Evolutionary conservation across 176 grass and related monocot genomes (phyloP).

Genomic region (Lolium perenne): DNA sequence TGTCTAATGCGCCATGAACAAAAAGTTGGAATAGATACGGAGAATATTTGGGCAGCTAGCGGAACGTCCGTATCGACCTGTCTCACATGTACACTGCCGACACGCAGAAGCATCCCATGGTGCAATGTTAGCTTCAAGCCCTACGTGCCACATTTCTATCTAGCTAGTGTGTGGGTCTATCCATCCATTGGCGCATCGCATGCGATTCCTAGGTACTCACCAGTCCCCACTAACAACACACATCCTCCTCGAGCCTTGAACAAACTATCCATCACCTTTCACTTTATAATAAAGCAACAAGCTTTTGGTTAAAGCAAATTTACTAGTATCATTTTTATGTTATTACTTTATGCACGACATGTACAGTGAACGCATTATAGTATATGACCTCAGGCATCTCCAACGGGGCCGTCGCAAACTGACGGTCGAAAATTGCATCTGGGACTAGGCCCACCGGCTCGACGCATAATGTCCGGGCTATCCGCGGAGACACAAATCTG

Average conservation of each 20-base stretch:
- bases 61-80: constrained; percentile 31
- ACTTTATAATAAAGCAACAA: constrained; percentile 37
- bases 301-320: constrained; percentile 23
- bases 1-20: not conserved
- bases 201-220: constrained; percentile 15
- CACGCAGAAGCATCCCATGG: constrained; percentile 21
- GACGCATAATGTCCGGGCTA: too few relatives aligned
- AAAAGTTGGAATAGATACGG: not conserved
- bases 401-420: too few relatives aligned
- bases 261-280: constrained; percentile 45
- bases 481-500: too few relatives aligned
- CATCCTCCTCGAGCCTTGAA: constrained; percentile 56
- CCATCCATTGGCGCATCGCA: not conserved
- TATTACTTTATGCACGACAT: constrained; percentile 4
- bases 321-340: constrained; percentile 16
- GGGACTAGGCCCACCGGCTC: too few relatives aligned
- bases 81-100: constrained; percentile 24
- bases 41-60: constrained; percentile 29
- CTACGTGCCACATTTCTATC: constrained; percentile 1
- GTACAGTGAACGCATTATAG: not conserved
- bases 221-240: constrained; percentile 23
- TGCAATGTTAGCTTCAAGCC: constrained; percentile 9
- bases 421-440: too few relatives aligned
- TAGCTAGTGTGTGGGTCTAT: too few relatives aligned
- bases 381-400: not conserved